A percentile compares a stretch with the other conserved stretches of the same genome.
phyloP scores from a whole-genome alignment of 108 stramenopile species.

The Bacterosira constricta region DNA sequence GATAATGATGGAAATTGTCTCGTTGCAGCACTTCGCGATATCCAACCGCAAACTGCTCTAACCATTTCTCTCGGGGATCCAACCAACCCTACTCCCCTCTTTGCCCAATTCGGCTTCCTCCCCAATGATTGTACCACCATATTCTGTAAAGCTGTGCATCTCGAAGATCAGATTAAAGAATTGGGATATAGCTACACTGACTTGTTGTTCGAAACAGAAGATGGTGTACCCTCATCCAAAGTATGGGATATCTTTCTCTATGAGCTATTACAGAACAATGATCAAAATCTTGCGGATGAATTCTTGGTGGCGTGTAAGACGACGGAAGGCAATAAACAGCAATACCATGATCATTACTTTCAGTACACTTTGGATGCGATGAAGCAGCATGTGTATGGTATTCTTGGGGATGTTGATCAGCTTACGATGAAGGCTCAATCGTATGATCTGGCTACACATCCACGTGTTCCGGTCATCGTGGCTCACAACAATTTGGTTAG shows the following conservation, averaged over 20 bases:
- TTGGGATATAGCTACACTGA: constrained; percentile 24
- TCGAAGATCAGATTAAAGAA: constrained; percentile 18
- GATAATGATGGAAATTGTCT: too few relatives aligned
- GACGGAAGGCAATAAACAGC: constrained; percentile 25
- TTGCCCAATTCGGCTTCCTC: constrained; percentile 40
- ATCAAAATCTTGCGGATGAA: constrained; percentile 15
- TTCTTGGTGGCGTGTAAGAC: constrained; percentile 20
- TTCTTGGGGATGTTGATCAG: constrained; percentile 17
- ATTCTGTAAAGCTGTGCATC: constrained; percentile 36
- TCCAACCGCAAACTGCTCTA: too few relatives aligned
- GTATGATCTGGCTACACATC: constrained; percentile 43
- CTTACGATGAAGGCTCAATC: constrained; percentile 21
- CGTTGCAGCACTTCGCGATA: too few relatives aligned
- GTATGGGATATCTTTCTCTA: constrained; percentile 43
- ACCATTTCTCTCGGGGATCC: constrained; percentile 2
- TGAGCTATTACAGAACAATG: constrained; percentile 26
- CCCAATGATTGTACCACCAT: constrained; percentile 5
- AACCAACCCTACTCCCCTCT: constrained; percentile 37
- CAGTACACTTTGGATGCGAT: constrained; percentile 20
- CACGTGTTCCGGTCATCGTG: constrained; percentile 42
- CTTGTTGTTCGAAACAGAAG: constrained; percentile 18
- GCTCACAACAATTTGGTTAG: constrained; percentile 44
- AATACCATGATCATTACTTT: constrained; percentile 33
- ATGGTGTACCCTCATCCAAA: constrained; percentile 34
- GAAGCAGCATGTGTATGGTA: constrained; percentile 18